Evolutionary conservation across 768 basidiomycete species (phyloP).

Genomic region (Leccinum aurantiacum): DNA sequence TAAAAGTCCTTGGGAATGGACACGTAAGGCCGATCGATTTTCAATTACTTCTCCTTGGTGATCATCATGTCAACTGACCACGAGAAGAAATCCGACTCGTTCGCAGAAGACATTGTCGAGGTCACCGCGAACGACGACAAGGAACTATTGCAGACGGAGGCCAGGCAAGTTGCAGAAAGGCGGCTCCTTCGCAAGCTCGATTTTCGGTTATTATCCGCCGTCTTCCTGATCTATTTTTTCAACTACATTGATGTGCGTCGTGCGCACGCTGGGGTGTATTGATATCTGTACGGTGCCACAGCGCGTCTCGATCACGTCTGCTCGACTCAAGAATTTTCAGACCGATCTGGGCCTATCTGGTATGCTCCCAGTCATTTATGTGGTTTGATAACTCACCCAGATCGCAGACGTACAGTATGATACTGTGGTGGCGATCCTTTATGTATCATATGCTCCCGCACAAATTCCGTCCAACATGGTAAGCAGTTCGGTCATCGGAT

Average conservation of each 20-base stretch:
- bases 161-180: background rate
- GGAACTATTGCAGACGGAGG: background rate
- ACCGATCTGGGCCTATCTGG: background rate
- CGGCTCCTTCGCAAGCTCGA: background rate
- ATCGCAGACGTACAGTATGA: background rate
- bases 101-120: background rate
- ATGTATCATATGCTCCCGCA: background rate
- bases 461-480: background rate
- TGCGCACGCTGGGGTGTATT: background rate
- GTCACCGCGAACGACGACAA: background rate
- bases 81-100: conserved; percentile 19
- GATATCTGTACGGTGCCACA: background rate
- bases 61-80: conserved; percentile 14
- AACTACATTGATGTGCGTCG: background rate
- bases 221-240: background rate
- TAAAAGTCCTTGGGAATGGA: background rate
- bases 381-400: background rate
- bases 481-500: background rate
- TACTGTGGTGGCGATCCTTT: background rate
- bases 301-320: background rate
- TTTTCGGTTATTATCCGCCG: background rate
- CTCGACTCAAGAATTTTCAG: background rate
- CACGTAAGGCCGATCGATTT: background rate
- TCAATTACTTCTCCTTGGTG: background rate
- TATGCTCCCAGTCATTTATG: background rate